phyloP scores from a whole-genome alignment of 805 yeast genomes.

The Kodamaea restingae region DNA sequence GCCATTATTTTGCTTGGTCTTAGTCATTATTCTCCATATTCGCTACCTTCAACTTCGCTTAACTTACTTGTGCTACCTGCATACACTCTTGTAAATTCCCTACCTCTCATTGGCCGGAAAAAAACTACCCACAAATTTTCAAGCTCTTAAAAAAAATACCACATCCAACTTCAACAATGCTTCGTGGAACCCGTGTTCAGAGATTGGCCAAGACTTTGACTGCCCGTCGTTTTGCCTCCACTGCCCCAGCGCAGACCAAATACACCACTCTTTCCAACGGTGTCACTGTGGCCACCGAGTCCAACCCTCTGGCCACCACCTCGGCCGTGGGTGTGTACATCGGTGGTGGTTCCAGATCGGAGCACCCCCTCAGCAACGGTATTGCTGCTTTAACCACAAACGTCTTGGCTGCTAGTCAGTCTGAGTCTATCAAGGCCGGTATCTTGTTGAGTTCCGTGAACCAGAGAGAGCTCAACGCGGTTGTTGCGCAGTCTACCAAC shows the following conservation, averaged over 20 bases:
- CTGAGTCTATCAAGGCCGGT: conserved; percentile 47
- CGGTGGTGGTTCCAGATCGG: conserved; percentile 78
- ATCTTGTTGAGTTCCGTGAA: conserved; percentile 51
- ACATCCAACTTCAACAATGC: conserved; percentile 22
- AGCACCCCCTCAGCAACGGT: conserved; percentile 80
- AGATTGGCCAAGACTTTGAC: conserved; percentile 23
- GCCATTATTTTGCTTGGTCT: too few species aligned
- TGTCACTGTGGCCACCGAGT: conserved; percentile 66
- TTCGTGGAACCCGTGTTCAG: conserved; percentile 41
- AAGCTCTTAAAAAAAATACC: conserved; percentile 9
- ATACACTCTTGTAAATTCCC: conserved; percentile 16
- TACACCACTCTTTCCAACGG: conserved; percentile 74
- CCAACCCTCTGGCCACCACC: conserved; percentile 50
- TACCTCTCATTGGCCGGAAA: conserved; percentile 18
- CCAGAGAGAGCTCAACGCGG: conserved; percentile 62
- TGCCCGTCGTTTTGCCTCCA: conserved; percentile 56
- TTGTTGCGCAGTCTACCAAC: conserved; percentile 53
- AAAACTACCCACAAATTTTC: conserved; percentile 10
- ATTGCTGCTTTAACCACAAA: conserved; percentile 61
- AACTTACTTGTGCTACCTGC: too few species aligned
- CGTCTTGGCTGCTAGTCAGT: conserved; percentile 36
- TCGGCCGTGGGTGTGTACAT: conserved; percentile 66
- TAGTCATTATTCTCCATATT: too few species aligned
- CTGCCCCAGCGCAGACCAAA: conserved; percentile 56
- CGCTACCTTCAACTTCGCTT: too few species aligned